These are phyloP conservation scores for Prunus yedoensis DNA, from an alignment of 331 rosid species.

Conservation along the genomic window DNA sequence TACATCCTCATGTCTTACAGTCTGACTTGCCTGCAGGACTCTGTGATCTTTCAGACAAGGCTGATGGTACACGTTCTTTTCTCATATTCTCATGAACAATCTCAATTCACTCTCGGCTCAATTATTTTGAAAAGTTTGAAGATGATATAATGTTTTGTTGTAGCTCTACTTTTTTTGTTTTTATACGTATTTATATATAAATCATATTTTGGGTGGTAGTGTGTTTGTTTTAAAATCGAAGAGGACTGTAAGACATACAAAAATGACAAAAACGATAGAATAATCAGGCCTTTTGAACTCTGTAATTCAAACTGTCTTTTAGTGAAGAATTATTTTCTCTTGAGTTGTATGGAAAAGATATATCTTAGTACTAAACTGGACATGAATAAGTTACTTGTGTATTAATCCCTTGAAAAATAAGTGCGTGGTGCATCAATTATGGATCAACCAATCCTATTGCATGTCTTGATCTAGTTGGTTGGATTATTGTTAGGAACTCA, in stretches of 20 bases:
- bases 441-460: constrained; percentile 8
- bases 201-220: background rate
- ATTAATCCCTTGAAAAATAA: background rate
- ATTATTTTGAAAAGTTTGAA: background rate
- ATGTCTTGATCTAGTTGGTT: constrained; percentile 14
- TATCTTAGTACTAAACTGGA: constrained; percentile 1
- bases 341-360: background rate
- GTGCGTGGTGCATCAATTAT: background rate
- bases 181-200: background rate
- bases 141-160: background rate
- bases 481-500: constrained; percentile 20
- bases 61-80: constrained; percentile 54
- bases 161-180: background rate
- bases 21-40: constrained; percentile 38
- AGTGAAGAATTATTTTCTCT: background rate
- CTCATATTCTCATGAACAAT: background rate
- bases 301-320: background rate
- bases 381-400: constrained; percentile 7
- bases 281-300: background rate
- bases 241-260: background rate
- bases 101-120: background rate
- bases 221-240: background rate
- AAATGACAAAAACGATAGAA: background rate
- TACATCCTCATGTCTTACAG: constrained; percentile 36
- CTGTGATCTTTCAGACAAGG: constrained; percentile 45